Conservation (phyloP, 2,329 filamentous ascomycete species). For the Davidsoniella neocaledoniae region DNA sequence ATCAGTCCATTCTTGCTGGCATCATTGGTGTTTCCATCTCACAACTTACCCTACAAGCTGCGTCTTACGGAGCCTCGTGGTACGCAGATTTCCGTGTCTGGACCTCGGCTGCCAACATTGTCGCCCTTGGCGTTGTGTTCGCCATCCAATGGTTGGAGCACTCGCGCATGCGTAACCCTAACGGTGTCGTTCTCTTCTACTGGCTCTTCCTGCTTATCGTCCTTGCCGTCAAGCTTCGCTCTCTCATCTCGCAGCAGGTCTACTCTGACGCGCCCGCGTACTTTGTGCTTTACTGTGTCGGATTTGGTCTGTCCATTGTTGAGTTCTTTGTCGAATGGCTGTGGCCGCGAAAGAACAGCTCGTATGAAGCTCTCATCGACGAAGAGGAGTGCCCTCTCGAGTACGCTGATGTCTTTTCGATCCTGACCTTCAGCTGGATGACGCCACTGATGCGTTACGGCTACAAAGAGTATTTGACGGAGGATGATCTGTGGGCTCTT, state of each 20-base stretch:
- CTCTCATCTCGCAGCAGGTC: slow-evolving; percentile 61
- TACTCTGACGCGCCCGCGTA: slow-evolving; percentile 52
- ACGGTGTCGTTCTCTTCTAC: slow-evolving; percentile 79
- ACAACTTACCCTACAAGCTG: slow-evolving; percentile 62
- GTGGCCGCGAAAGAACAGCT: slow-evolving; percentile 51
- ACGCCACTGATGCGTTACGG: slow-evolving; percentile 93
- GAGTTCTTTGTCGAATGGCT: slow-evolving; percentile 76
- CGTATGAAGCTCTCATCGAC: slow-evolving; percentile 39
- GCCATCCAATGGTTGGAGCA: slow-evolving; percentile 76
- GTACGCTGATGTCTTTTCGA: slow-evolving; percentile 85
- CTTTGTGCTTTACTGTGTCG: slow-evolving; percentile 60
- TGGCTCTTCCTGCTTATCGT: slow-evolving; percentile 76
- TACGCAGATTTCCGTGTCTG: slow-evolving; percentile 72
- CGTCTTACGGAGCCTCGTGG: slow-evolving; percentile 53
- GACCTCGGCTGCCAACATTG: slow-evolving; percentile 54
- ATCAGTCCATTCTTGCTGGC: slow-evolving; percentile 41
- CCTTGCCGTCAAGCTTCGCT: slow-evolving; percentile 69
- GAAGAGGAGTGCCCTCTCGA: slow-evolving; percentile 58
- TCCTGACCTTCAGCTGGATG: slow-evolving; percentile 96
- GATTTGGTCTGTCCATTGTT: slow-evolving; percentile 48
- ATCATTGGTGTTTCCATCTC: slow-evolving; percentile 51
- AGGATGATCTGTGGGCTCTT: slow-evolving; percentile 91
- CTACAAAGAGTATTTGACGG: slow-evolving; percentile 79
- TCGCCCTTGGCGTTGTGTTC: slow-evolving; percentile 60
- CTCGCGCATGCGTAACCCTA: slow-evolving; percentile 64